These are phyloP conservation scores for Yamadazyma pseudoaaseri DNA, from an alignment of 1,139 yeast species.

Conservation along the genomic window DNA sequence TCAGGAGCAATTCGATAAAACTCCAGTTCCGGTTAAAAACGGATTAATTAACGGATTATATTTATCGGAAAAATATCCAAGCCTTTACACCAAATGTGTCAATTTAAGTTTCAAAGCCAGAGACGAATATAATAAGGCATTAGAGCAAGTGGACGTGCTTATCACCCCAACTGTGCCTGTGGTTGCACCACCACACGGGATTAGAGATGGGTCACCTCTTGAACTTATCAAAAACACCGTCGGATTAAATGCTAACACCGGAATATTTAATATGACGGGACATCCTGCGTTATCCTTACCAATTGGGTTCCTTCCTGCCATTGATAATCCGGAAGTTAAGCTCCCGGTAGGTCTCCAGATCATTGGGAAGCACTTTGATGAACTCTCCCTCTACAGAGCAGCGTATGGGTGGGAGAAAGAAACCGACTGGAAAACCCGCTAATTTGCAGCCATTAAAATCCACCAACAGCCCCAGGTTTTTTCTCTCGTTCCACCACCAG, in stretches of 20 bases:
- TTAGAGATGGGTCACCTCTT: slow-evolving; percentile 14
- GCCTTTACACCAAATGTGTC: slow-evolving; percentile 28
- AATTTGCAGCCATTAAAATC: no score
- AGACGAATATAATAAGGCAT: slow-evolving; percentile 26
- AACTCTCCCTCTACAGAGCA: slow-evolving; percentile 11
- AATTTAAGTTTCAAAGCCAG: slow-evolving; percentile 29
- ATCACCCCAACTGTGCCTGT: slow-evolving; percentile 14
- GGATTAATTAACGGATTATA: slow-evolving; percentile 28
- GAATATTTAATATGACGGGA: slow-evolving; percentile 33
- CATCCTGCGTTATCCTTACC: slow-evolving; percentile 35
- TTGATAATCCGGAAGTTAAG: slow-evolving; percentile 18
- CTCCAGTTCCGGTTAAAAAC: slow-evolving; percentile 27
- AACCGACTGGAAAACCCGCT: slow-evolving; percentile 24
- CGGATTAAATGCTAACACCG: slow-evolving; percentile 34
- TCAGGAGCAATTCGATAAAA: slow-evolving; percentile 25
- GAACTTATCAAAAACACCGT: slow-evolving; percentile 22
- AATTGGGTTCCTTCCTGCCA: slow-evolving; percentile 24
- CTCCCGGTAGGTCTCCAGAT: slow-evolving; percentile 29
- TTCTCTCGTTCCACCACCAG: no score
- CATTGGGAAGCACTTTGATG: slow-evolving; percentile 16
- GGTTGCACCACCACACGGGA: slow-evolving; percentile 15
- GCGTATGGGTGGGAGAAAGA: slow-evolving; percentile 31
- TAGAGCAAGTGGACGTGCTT: slow-evolving; percentile 16
- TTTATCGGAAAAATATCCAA: slow-evolving; percentile 27
- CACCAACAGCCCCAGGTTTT: no score